These are phyloP conservation scores for Trichosporon coremiiforme DNA, from an alignment of 1,284 basidiomycete genomes.

Conservation along the genomic window DNA sequence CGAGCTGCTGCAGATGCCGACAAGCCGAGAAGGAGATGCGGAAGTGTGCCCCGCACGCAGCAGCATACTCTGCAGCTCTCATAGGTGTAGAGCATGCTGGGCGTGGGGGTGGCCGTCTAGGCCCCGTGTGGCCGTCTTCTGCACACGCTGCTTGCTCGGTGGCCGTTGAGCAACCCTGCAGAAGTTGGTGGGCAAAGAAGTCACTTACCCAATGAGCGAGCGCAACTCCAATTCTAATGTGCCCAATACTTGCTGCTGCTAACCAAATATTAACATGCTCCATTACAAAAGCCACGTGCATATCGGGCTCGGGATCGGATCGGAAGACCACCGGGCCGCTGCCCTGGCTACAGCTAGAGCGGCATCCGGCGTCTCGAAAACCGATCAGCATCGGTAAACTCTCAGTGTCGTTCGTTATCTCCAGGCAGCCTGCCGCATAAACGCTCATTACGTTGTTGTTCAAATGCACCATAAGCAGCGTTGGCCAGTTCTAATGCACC, in stretches of 20 bases:
- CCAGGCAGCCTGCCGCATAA: neutral
- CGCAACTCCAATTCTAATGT: too few species aligned
- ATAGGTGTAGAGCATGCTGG: neutral
- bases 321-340: neutral
- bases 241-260: too few species aligned
- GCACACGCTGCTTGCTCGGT: neutral
- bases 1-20: neutral
- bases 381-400: slow-evolving; percentile 11
- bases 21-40: neutral
- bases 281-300: neutral
- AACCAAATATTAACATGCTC: too few species aligned
- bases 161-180: too few species aligned
- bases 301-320: neutral
- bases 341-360: neutral
- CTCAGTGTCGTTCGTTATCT: neutral
- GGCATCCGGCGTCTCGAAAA: neutral
- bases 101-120: neutral
- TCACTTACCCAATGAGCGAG: too few species aligned
- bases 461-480: neutral
- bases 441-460: neutral
- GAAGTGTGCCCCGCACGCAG: neutral
- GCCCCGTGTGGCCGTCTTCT: neutral
- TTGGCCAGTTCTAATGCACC: neutral
- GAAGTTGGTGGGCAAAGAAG: neutral
- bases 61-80: too few species aligned